phyloP scores from a whole-genome alignment of 371 early-diverging fungal species.

The Apophysomyces trapeziformis region DNA sequence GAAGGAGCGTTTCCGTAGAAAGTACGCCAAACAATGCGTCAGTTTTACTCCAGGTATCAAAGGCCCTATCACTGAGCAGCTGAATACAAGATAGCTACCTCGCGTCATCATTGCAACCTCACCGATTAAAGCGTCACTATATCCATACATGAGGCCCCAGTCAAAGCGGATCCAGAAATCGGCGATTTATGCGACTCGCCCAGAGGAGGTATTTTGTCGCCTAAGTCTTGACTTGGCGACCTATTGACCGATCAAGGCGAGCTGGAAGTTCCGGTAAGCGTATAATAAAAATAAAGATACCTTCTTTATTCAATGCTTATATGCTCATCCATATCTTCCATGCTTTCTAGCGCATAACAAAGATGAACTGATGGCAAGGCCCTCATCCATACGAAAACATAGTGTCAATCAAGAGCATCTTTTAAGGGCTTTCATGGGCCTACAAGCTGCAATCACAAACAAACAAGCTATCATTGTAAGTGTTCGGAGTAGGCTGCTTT shows the following conservation, averaged over 20 bases:
- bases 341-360: not conserved
- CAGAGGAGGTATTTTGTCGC: not conserved
- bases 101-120: not conserved
- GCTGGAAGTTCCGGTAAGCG: conserved; percentile 9
- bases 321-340: not conserved
- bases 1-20: not conserved
- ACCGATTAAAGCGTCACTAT: not conserved
- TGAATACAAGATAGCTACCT: not conserved
- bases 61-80: not conserved
- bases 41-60: not conserved
- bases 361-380: not conserved
- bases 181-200: not conserved
- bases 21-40: conserved; percentile 4
- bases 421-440: not conserved
- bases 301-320: not conserved
- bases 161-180: conserved; percentile 13
- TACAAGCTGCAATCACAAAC: not conserved
- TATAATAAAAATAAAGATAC: not conserved
- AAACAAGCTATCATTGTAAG: not conserved
- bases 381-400: not conserved
- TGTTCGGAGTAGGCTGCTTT: not conserved
- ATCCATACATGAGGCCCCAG: conserved; percentile 8
- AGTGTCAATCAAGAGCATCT: not conserved
- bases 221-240: conserved; percentile 12
- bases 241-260: conserved; percentile 14